Base-by-base conservation (phyloP, 1,284 basidiomycete genomes). In the Paramarasmius palmivorus region DNA sequence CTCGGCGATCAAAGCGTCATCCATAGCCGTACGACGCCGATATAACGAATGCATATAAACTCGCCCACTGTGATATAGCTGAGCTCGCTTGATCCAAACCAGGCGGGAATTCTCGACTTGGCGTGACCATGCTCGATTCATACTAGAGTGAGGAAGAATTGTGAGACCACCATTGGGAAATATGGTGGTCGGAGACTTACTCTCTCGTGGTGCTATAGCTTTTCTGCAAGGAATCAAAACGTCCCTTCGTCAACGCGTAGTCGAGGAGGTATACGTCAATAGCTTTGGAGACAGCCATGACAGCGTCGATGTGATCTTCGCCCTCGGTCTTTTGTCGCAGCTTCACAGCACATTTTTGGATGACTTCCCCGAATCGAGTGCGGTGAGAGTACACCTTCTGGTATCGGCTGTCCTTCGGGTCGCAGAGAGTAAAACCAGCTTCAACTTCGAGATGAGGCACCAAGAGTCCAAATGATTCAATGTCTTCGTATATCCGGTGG, bases 221-320 rank as follows among this genome's bases (percentile, higher is more conserved):
- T 68, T 89, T 91, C 67, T 86, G 84, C 62, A 88, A 64, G 4
- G 77, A 73, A 53, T 82, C 79, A 59, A 83, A 88, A 48, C 81
- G 78, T 49, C 71, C 70, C 60, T 82, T 74, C 42, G 73, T 82
- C 66, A 89, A 74, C 8, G 82, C 90, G 67, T 92, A 92, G 55
- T 86, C 84, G 48, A 92, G 74, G 59, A 93, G 73, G 63, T 83
- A 90, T 1, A 84, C 82, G 58, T 93, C 90, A 42, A 92, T 86
- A 1, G 86, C 84, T 58, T 82, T 84, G 12, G 81, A 78, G 22
- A 91, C 79, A 29, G 76, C 75, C 29, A 90, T 78, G 57, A 97
- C 86, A 9, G 92, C 88, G 67, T 99, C 97, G 53, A 95, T 94
- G 61, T 96, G 95, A 67, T 95, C 94, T 70, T 97, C 95, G 29